A percentile compares a stretch with the other conserved stretches of the same genome.
phyloP scores from a whole-genome alignment of 441 rosid genomes.

The Euphorbia neoarborescens region DNA sequence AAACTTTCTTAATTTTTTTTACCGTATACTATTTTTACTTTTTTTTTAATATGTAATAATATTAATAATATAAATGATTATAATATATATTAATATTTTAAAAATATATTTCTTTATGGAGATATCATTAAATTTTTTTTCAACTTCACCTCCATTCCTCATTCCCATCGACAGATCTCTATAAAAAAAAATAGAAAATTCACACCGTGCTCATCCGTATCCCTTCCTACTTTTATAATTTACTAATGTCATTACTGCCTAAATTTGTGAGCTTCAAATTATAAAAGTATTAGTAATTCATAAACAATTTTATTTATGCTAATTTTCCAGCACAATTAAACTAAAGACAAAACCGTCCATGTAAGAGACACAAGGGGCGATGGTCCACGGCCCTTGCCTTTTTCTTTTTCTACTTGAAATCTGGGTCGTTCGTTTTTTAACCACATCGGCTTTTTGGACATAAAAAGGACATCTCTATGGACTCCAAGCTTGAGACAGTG shows the following conservation, averaged over 20 bases:
- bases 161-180: too few species aligned
- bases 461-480: conserved; percentile 43
- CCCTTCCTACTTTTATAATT: conserved; percentile 7
- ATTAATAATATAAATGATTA: too few species aligned
- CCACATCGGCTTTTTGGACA: conserved; percentile 36
- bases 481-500: conserved; percentile 45
- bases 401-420: background rate
- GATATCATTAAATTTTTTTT: too few species aligned
- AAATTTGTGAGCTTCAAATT: conserved; percentile 27
- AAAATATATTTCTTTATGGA: too few species aligned
- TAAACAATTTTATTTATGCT: background rate
- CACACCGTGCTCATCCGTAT: too few species aligned
- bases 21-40: too few species aligned
- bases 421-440: conserved; percentile 21
- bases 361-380: background rate
- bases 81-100: too few species aligned
- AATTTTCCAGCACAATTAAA: background rate
- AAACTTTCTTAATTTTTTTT: too few species aligned
- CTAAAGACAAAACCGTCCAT: background rate
- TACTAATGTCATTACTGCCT: conserved; percentile 14
- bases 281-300: background rate
- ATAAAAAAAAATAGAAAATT: too few species aligned
- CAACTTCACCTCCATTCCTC: too few species aligned
- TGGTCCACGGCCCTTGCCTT: conserved; percentile 25
- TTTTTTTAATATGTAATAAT: too few species aligned